Conservation (phyloP, 495 filamentous ascomycete genomes). For the Cercophora scortea region DNA sequence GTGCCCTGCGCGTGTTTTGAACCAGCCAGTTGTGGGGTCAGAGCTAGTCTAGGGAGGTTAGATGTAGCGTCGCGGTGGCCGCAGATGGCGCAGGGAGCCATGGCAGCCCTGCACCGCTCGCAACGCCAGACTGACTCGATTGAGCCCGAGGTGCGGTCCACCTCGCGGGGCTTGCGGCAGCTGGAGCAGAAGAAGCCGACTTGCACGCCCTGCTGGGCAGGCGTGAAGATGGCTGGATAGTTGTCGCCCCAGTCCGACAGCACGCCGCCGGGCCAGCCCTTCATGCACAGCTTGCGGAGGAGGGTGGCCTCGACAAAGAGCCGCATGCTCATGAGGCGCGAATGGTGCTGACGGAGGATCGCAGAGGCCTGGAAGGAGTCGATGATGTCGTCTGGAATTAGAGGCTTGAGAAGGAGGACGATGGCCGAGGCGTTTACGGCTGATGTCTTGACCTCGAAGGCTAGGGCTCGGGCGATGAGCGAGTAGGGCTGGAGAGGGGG, state of each 20-base stretch:
- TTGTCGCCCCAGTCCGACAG: constrained; percentile 34
- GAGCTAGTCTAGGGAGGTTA: constrained; percentile 6
- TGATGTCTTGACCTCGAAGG: constrained; percentile 37
- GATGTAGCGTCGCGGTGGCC: constrained; percentile 27
- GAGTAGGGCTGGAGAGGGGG: constrained; percentile 40
- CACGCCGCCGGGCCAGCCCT: constrained; percentile 35
- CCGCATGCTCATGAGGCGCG: constrained; percentile 52
- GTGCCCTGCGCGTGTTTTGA: neutral
- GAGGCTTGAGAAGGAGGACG: constrained; percentile 42
- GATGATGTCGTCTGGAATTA: constrained; percentile 39
- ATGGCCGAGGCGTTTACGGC: constrained; percentile 44
- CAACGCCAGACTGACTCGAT: constrained; percentile 39
- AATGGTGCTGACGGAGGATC: constrained; percentile 58
- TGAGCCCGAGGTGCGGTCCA: constrained; percentile 29
- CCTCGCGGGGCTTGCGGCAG: constrained; percentile 45
- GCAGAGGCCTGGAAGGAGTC: constrained; percentile 40
- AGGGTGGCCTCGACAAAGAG: constrained; percentile 62
- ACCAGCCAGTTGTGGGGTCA: neutral
- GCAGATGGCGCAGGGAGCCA: constrained; percentile 39
- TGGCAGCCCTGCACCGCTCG: constrained; percentile 32
- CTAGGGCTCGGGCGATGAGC: constrained; percentile 38
- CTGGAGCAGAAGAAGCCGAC: constrained; percentile 40
- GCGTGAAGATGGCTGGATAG: constrained; percentile 54
- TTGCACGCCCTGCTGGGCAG: constrained; percentile 40
- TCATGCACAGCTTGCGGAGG: constrained; percentile 57